Base-by-base conservation (phyloP, 2,329 filamentous ascomycete species). In the Fusarium stilboides region DNA sequence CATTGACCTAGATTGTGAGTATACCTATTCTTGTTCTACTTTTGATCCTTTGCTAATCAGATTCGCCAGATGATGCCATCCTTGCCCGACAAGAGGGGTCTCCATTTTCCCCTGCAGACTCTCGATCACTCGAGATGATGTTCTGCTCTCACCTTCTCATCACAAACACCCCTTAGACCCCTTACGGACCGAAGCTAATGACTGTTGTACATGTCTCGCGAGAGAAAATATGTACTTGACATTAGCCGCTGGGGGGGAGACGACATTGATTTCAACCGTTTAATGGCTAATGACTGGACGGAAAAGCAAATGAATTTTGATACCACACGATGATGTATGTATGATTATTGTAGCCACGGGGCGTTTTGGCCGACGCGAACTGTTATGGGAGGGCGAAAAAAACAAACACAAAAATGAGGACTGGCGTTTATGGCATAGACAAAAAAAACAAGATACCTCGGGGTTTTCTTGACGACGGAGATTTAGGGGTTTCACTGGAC, bases 1-100 rank as follows among this genome's bases (percentile, higher is more conserved):
- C 31, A 78, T 91, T 34, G 83, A 86, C 60, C 78, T 91, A 2
- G 87, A 86, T 57, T 87, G 88, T 90, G 79, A 80, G 87, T 82
- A 14, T 36, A n/a, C 15, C 8, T 19, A 10, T 4, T 34, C 15
- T 26, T 43, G 19, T n/a, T 6, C 8, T 28, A 13, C 13, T 15
- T 22, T 26, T 19, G 14, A 44, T 20, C 19, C 8, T 46, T 34
- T 68, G 44, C 63, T 49, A 44, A 40, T 2, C 13, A 17, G 33
- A 2, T 9, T 7, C 8, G 14, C 26, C 19, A 80, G 79, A 77
- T 49, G 77, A 82, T 26, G 74, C 75, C 2, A 76, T 81, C 15
- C 73, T 78, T 39, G 69, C 80, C 37, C 85, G 86, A 36, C 85
- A 86, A 59, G 83, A 86, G 47, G 81, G 84, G 22, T 84, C 85